Evolutionary conservation across 148 eudicot species (phyloP), one percentile per base, ranked within the genome.

Genomic region (Persicaria tinctoria): DNA sequence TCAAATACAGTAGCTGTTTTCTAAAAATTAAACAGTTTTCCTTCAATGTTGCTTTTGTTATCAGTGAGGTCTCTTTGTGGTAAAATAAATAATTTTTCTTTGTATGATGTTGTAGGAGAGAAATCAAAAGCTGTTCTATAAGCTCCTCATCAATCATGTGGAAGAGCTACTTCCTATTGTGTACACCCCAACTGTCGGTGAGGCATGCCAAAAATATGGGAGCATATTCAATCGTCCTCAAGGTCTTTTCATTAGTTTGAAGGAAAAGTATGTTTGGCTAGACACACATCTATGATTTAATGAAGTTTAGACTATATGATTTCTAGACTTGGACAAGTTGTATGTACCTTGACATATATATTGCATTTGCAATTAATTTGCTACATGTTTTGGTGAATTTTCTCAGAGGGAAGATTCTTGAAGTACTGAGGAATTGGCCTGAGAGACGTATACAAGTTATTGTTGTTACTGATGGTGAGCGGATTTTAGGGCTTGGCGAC

Each of bases 401-500:
- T 66, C 82, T 54, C 87, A 94, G 98, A 73, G 98, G 98, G 13
- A 86, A 63, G 79, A 87, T 94, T 76, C 88, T 88, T 44, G 98
- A 94, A 83, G 96, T 92, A 56, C 76, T 94, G 79, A 91, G 78
- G 81, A 94, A 94, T 79, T 94, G 98, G 98, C 98, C 98, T 73
- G 89, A 94, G 85, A 89, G 89, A 80, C 80, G 86, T 69, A 90
- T 94, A 83, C 96, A 91, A 84, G 98, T 94, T 46, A 94, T 94
- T 70, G 97, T 91, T 74, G 97, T 94, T 51, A 94, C 98, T 14
- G 98, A 94, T 41, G 98, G 98, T 55, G 98, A 94, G 80, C 85
- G 97, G 56, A 94, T 94, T 62, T 85, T 94, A 81, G 98, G 98
- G 11, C 98, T 94, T 53, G 98, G 98, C 47, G 98, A 94, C 79